Evolutionary conservation across 495 filamentous ascomycete species (phyloP).

Genomic region (Lasiosphaeriaceae sp.): DNA sequence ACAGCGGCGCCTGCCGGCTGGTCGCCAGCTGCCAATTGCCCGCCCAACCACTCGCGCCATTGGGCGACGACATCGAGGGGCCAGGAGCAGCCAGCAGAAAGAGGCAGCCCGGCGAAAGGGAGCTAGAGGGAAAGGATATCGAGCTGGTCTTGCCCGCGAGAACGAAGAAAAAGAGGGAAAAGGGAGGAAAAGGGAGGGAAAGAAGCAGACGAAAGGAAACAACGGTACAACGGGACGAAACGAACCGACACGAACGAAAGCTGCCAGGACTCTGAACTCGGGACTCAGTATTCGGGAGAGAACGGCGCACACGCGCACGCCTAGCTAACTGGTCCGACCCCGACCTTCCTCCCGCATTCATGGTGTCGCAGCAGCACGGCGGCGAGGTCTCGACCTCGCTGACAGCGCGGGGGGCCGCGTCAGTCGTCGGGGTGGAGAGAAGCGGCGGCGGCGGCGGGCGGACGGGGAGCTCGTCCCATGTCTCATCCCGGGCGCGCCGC

Average conservation of each 20-base stretch:
- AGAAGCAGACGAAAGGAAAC: not conserved
- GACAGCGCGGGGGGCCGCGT: conserved; percentile 56
- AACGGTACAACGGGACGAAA: not conserved
- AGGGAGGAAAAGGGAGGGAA: not conserved
- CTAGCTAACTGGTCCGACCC: not conserved
- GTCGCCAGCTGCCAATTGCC: conserved; percentile 19
- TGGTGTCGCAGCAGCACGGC: conserved; percentile 70
- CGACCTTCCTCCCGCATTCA: conserved; percentile 26
- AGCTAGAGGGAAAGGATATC: conserved; percentile 1
- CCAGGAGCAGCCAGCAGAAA: not conserved
- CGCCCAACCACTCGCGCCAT: conserved; percentile 1
- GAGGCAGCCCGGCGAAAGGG: conserved; percentile 20
- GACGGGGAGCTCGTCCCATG: conserved; percentile 52
- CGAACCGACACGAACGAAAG: not conserved
- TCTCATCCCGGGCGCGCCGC: conserved; percentile 58
- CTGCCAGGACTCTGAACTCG: too few relatives aligned
- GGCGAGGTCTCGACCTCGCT: conserved; percentile 46
- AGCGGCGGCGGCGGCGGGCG: conserved; percentile 23
- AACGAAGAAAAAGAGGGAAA: not conserved
- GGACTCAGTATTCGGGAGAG: not conserved
- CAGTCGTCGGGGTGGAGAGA: conserved; percentile 40
- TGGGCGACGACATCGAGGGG: not conserved
- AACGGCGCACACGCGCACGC: not conserved
- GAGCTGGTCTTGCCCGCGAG: not conserved
- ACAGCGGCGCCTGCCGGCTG: conserved; percentile 11